phyloP scores from a whole-genome alignment of 257 asterid species.

The Cinchona pubescens region DNA sequence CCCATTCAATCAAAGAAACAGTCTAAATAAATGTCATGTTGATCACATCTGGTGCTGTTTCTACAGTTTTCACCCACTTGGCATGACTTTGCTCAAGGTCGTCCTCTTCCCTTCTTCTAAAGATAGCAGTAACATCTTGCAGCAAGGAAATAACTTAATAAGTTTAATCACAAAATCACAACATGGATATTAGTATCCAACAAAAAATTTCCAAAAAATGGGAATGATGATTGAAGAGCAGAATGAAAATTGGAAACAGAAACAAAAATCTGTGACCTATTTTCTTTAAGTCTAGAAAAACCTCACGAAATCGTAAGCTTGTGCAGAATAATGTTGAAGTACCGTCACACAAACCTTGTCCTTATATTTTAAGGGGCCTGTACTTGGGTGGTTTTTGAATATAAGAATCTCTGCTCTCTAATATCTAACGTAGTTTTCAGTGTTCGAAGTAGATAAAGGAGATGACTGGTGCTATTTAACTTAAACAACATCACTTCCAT shows the following conservation, averaged over 20 bases:
- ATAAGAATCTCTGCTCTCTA: conserved; percentile 86
- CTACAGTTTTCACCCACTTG: conserved; percentile 88
- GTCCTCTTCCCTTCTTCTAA: conserved; percentile 98
- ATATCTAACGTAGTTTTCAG: conserved; percentile 83
- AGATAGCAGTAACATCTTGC: conserved; percentile 98
- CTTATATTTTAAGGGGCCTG: conserved; percentile 81
- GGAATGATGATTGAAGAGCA: background rate
- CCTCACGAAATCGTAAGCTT: background rate
- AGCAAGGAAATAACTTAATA: conserved; percentile 22
- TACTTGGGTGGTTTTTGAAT: conserved; percentile 60
- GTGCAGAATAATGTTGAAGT: background rate
- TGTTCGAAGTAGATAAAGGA: conserved; percentile 65
- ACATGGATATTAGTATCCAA: background rate
- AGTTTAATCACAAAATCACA: background rate
- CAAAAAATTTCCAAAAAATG: background rate
- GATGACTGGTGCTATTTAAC: conserved; percentile 88
- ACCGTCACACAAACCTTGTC: conserved; percentile 99
- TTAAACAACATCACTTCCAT: conserved; percentile 92
- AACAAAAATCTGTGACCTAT: background rate
- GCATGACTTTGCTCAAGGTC: conserved; percentile 96
- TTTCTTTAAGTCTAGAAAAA: background rate
- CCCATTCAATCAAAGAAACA: conserved; percentile 81
- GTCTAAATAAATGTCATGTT: conserved; percentile 90
- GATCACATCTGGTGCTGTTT: conserved; percentile 91
- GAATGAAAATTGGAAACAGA: background rate